phyloP scores from a whole-genome alignment of 2,329 filamentous ascomycete species.

The Diaporthe sp. region DNA sequence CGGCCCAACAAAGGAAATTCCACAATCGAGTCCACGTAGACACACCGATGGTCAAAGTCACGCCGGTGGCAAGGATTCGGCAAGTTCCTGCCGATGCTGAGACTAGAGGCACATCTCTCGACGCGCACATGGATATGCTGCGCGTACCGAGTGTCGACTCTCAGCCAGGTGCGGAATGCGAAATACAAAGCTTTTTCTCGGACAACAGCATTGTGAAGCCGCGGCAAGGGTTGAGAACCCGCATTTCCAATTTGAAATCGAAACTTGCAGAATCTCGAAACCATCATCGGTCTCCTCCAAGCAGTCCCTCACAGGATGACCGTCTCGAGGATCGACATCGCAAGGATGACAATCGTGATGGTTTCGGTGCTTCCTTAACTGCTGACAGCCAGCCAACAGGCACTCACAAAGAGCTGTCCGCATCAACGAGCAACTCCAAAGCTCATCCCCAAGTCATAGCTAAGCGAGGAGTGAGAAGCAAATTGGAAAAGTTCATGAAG shows the following conservation, averaged over 20 bases:
- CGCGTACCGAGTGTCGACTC: constrained; percentile 14
- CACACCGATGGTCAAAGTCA: constrained; percentile 1
- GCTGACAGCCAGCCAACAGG: not conserved
- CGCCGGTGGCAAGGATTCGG: constrained; percentile 22
- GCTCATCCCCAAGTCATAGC: not conserved
- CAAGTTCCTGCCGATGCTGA: constrained; percentile 15
- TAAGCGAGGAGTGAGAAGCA: constrained; percentile 35
- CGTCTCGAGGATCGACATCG: not conserved
- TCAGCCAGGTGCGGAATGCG: constrained; percentile 22
- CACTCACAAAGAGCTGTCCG: not conserved
- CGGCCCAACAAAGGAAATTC: not conserved
- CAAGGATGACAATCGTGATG: not conserved
- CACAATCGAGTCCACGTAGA: not conserved
- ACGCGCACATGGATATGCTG: constrained; percentile 34
- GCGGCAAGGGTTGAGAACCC: constrained; percentile 45
- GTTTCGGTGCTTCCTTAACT: not conserved
- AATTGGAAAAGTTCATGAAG: constrained; percentile 37
- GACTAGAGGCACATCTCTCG: constrained; percentile 35
- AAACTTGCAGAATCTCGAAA: constrained; percentile 44
- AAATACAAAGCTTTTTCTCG: constrained; percentile 43
- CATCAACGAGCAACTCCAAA: not conserved
- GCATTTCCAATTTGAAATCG: constrained; percentile 46
- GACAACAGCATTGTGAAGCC: constrained; percentile 39
- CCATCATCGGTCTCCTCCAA: constrained; percentile 13
- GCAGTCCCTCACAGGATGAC: not conserved